phyloP scores from a whole-genome alignment of 495 filamentous ascomycete genomes.

The Tuber borchii region DNA sequence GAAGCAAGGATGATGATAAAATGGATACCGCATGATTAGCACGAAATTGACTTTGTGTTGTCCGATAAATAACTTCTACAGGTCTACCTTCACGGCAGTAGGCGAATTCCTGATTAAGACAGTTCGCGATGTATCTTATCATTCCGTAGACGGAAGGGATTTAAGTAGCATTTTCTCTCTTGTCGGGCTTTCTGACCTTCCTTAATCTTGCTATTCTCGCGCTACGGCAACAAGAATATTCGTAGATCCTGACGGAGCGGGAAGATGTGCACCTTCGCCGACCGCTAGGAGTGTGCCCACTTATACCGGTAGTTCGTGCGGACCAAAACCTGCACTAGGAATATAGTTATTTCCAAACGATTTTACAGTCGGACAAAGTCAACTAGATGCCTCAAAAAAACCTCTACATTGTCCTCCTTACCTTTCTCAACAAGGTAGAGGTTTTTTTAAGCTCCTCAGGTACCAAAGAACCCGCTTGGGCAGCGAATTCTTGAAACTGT shows the following conservation, averaged over 20 bases:
- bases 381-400: too few relatives aligned
- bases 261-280: background rate
- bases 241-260: background rate
- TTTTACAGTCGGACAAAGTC: too few relatives aligned
- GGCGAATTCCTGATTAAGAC: conserved; percentile 18
- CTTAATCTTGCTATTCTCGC: background rate
- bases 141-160: conserved; percentile 19
- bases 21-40: conserved; percentile 70
- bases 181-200: background rate
- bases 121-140: conserved; percentile 30
- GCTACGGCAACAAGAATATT: background rate
- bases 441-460: too few relatives aligned
- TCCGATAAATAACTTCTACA: conserved; percentile 18
- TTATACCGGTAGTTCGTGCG: background rate
- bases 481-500: background rate
- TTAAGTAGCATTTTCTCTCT: background rate
- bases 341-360: too few relatives aligned
- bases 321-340: too few relatives aligned
- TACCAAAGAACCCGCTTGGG: background rate
- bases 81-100: conserved; percentile 17
- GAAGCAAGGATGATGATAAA: conserved; percentile 69
- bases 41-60: conserved; percentile 13
- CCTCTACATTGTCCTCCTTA: too few relatives aligned
- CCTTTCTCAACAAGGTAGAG: too few relatives aligned
- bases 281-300: background rate